Percentiles rank a stretch among this genome's conserved stretches.
Evolutionary conservation across 192 early-diverging fungal genomes (phyloP).

Genomic region (Coemansia sp.): DNA sequence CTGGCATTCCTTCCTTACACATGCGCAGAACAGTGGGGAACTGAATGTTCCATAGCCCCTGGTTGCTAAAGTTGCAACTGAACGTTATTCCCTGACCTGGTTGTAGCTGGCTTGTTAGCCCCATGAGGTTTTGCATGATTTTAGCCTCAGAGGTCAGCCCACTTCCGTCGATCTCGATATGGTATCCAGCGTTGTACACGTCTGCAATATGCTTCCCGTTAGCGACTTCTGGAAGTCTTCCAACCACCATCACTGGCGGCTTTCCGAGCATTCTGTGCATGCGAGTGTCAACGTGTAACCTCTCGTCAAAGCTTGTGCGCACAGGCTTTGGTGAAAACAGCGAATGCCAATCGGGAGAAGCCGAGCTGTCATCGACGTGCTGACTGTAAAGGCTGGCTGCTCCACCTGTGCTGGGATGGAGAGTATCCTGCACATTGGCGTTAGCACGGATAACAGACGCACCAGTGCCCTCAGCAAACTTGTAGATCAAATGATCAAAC

Average conservation of each 20-base stretch:
- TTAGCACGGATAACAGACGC: slow-evolving; percentile 45
- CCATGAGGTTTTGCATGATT: slow-evolving; percentile 68
- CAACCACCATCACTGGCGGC: slow-evolving; percentile 92
- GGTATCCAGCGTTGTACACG: slow-evolving; percentile 86
- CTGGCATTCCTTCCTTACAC: slow-evolving; percentile 85
- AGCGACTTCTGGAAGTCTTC: slow-evolving; percentile 86
- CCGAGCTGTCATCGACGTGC: slow-evolving; percentile 64
- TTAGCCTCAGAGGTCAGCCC: slow-evolving; percentile 79
- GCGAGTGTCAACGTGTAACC: slow-evolving; percentile 82
- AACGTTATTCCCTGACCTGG: slow-evolving; percentile 88
- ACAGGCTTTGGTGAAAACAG: slow-evolving; percentile 80
- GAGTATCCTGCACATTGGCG: slow-evolving; percentile 5
- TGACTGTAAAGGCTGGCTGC: slow-evolving; percentile 75
- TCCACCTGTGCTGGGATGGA: slow-evolving; percentile 69
- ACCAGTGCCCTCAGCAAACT: slow-evolving; percentile 85
- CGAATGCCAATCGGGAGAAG: slow-evolving; percentile 79
- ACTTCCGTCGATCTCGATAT: slow-evolving; percentile 88
- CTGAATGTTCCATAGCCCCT: slow-evolving; percentile 80
- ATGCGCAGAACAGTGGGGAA: slow-evolving; percentile 77
- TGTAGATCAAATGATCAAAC: slow-evolving; percentile 78
- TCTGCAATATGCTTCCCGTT: slow-evolving; percentile 70
- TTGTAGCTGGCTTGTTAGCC: slow-evolving; percentile 68
- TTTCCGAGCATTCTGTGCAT: slow-evolving; percentile 83
- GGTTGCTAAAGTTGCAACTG: slow-evolving; percentile 88
- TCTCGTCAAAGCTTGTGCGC: slow-evolving; percentile 53